Base-by-base conservation (phyloP, 352 stramenopile species). In the Pythium apleroticum region DNA sequence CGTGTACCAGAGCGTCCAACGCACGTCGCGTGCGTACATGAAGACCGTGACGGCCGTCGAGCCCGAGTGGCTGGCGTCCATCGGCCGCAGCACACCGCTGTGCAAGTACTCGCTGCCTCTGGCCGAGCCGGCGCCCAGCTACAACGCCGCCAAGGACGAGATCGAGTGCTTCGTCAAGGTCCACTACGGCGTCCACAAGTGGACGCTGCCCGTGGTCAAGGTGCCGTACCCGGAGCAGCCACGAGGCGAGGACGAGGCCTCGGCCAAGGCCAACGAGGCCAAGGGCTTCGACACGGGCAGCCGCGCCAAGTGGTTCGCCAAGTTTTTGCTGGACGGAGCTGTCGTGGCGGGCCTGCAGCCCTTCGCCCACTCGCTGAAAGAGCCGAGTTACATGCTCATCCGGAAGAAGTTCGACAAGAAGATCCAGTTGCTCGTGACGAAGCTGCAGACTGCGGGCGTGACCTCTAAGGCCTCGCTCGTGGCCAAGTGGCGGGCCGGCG, bases 21-120 rank as follows among this genome's bases (percentile, higher is more conserved):
- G 84, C 41, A 89, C 86, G 4, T 84, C 77, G 17, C 81, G 82
- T 58, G 82, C 84, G 55, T 98, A 98, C 80, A 98, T 99, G 93
- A 98, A 95, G 65, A 98, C 89, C 65, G 97, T 99, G 25, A 99
- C 97, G 10, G 94, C 97, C 1, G 93, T 99, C 15, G 97, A 99
- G 63, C 91, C 95, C 7, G 85, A 97, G 69, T 99, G 98, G 97
- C 88, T 99, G 19, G 76, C 80, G n/a, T 76, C 76, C 5, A 86
- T 95, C n/a, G 84, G 76, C 11, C 81, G 89, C 64, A 78, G 80
- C 56, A 91, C 84, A 24, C 84, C 86, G 33, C 59, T 95, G 52
- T 93, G 84, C 63, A 81, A 78, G 48, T 92, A 87, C 56, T 84
- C 80, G 31, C 66, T 66, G 46, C 83, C 85, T 8, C 59, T 95